Base-by-base conservation (phyloP, 2,329 filamentous ascomycete genomes). In the Neofusicoccum ribis region DNA sequence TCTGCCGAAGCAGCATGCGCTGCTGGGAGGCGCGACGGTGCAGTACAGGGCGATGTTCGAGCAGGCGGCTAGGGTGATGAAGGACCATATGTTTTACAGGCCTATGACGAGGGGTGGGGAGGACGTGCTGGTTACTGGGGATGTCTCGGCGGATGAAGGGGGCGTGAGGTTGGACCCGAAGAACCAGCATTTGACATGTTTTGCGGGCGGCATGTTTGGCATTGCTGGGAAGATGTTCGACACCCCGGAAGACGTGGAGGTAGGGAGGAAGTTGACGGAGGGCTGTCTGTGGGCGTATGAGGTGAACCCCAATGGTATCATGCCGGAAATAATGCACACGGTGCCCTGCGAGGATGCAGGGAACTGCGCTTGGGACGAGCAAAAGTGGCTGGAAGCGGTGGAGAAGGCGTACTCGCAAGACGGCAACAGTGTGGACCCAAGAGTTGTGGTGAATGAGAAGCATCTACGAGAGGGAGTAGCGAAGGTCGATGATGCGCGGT, bases 261-360 rank as follows among this genome's bases (percentile, higher is more conserved):
- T 88, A 59, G 86, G 84, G 8, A 77, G 80, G 49, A 84, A 86
- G 70, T 76, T 89, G 50, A 84, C 85, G 0, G 82, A 88, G 61
- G 84, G 84, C 3, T 89, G 86, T 70, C 82, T 88, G 12, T 89
- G 86, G 86, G 83, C 85, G 0, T 88, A 89, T 72, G 81, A 84
- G 68, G 77, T 80, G 8, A 83, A 83, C 3, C 81, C 82, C 1
- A 79, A 83, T 2, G 86, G 86, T 5, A 83, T 89, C 65, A 89
- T 89, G 86, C 85, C 86, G 1, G 87, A 89, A 71, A 73, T 79
- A 50, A 86, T 86, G 70, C 75, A 81, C 36, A 76, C 87, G 43
- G 70, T 85, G 17, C 79, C 83, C 3, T 89, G 86, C 71, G 66
- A 73, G 44, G 69, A 64, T 23, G 72, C 72, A 47, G 41, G 70